These are phyloP conservation scores for Wickerhamomyces hampshirensis DNA, from an alignment of 805 yeast genomes.

Conservation along the genomic window DNA sequence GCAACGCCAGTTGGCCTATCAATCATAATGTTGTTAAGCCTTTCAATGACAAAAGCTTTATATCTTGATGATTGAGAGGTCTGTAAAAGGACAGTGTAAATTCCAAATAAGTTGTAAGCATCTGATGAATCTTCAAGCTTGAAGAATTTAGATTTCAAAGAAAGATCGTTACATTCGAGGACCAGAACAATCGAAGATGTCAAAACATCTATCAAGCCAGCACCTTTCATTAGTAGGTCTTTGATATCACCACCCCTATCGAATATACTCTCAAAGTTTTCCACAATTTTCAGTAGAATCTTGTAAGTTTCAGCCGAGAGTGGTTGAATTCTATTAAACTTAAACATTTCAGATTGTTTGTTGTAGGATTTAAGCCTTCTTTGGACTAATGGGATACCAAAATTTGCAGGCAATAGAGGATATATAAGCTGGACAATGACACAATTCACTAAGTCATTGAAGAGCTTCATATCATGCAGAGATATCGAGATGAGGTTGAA, in stretches of 20 bases:
- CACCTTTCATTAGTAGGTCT: slow-evolving; percentile 54
- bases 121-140: slow-evolving; percentile 43
- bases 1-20: slow-evolving; percentile 66
- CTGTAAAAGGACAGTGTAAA: slow-evolving; percentile 54
- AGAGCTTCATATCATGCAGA: slow-evolving; percentile 75
- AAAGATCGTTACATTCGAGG: slow-evolving; percentile 27
- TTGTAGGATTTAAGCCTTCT: slow-evolving; percentile 50
- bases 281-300: slow-evolving; percentile 12
- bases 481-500: slow-evolving; percentile 52
- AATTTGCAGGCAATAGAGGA: slow-evolving; percentile 49
- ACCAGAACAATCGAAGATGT: slow-evolving; percentile 42
- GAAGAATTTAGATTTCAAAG: slow-evolving; percentile 10
- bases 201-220: slow-evolving; percentile 60
- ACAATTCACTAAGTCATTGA: slow-evolving; percentile 59
- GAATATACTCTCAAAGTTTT: slow-evolving; percentile 22
- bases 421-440: slow-evolving; percentile 70
- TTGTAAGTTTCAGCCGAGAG: slow-evolving; percentile 1
- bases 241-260: slow-evolving; percentile 26
- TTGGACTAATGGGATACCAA: slow-evolving; percentile 62
- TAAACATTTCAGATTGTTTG: slow-evolving; percentile 15
- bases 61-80: slow-evolving; percentile 44
- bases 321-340: slow-evolving; percentile 16
- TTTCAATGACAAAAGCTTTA: slow-evolving; percentile 39
- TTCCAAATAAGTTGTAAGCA: slow-evolving; percentile 61
- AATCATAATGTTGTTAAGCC: slow-evolving; percentile 51